Evolutionary conservation across 2,329 filamentous ascomycete genomes (phyloP).

Genomic region (Gyromitra esculenta): DNA sequence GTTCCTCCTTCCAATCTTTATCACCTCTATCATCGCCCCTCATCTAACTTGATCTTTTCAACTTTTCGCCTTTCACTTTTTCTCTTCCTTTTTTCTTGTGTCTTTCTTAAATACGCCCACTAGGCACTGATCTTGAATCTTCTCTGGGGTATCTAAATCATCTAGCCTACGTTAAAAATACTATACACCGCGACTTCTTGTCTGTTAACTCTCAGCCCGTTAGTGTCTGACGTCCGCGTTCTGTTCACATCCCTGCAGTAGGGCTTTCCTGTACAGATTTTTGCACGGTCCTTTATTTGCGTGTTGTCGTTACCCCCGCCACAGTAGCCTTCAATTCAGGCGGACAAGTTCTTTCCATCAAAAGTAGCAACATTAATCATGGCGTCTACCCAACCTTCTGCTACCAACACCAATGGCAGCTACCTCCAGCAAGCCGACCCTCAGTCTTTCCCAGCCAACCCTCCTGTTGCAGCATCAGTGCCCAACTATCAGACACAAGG

Average conservation of each 20-base stretch:
- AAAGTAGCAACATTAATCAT: conserved; percentile 46
- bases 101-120: conserved; percentile 53
- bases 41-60: conserved; percentile 46
- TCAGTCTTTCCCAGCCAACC: conserved; percentile 50
- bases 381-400: conserved; percentile 54
- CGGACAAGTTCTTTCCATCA: conserved; percentile 24
- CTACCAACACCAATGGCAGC: conserved; percentile 54
- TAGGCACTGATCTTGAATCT: conserved; percentile 41
- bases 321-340: conserved; percentile 26
- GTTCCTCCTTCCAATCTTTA: conserved; percentile 54
- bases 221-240: conserved; percentile 12
- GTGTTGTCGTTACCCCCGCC: conserved; percentile 7
- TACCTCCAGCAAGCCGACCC: conserved; percentile 54
- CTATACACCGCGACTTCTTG: conserved; percentile 1
- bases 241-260: conserved; percentile 35
- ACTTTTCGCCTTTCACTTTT: conserved; percentile 53
- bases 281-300: conserved; percentile 36
- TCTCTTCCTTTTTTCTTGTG: conserved; percentile 51
- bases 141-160: conserved; percentile 23
- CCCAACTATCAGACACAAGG: conserved; percentile 59
- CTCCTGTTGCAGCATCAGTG: conserved; percentile 50
- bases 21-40: conserved; percentile 52
- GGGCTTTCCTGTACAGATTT: conserved; percentile 27
- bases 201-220: conserved; percentile 16
- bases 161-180: conserved; percentile 22